Evolutionary conservation across 2,329 filamentous ascomycete genomes (phyloP).

Genomic region (Chaetomium globosum): DNA sequence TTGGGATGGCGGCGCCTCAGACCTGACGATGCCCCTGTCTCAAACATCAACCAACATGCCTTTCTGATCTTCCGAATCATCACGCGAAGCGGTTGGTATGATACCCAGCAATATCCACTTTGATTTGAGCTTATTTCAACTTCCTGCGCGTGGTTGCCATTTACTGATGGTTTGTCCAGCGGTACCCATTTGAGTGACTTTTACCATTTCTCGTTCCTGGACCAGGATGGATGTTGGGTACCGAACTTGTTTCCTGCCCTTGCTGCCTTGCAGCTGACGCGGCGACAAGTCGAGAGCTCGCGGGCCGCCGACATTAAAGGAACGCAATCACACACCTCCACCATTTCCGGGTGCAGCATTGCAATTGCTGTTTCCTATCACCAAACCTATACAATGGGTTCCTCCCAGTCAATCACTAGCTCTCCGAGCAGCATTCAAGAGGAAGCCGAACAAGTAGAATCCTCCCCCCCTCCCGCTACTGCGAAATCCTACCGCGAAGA

Average conservation of each 20-base stretch:
- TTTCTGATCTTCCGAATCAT: not conserved
- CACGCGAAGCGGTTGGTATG: not conserved
- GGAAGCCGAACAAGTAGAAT: not conserved
- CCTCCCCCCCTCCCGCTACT: no score
- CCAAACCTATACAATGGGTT: not conserved
- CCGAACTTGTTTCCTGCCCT: no score
- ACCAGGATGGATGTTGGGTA: no score
- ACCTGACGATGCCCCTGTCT: not conserved
- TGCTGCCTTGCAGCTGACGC: no score
- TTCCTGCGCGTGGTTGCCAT: not conserved
- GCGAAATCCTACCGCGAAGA: not conserved
- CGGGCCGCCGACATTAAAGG: no score
- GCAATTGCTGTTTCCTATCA: no score
- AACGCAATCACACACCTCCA: no score
- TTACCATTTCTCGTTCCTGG: no score
- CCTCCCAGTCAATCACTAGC: slow-evolving; percentile 6
- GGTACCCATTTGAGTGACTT: no score
- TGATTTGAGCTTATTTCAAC: not conserved
- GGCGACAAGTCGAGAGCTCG: no score
- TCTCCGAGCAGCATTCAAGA: not conserved
- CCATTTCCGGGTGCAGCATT: no score
- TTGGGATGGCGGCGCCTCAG: not conserved
- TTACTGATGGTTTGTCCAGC: no score
- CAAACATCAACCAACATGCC: not conserved
- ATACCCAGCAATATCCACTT: not conserved